Evolutionary conservation across 345 rosid genomes (phyloP).

Genomic region (Triadica sebifera): DNA sequence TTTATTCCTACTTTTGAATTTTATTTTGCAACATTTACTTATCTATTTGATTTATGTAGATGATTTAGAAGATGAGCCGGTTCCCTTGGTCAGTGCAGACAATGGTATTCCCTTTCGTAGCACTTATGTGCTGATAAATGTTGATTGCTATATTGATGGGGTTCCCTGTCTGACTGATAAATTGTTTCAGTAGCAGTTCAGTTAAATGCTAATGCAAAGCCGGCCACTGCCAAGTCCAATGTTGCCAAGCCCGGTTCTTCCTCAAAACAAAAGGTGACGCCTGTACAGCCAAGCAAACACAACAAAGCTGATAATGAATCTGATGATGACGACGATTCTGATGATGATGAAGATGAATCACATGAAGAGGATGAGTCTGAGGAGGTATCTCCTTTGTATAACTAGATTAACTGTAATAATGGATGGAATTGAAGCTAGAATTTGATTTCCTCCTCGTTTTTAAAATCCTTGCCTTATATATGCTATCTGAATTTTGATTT

Average conservation of each 20-base stretch:
- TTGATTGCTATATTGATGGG: not conserved
- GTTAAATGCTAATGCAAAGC: conserved; percentile 18
- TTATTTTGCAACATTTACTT: not conserved
- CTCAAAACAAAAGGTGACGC: conserved; percentile 32
- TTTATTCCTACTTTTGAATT: not conserved
- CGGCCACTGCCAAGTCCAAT: conserved; percentile 20
- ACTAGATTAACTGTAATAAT: not conserved
- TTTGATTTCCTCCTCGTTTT: too few relatives aligned
- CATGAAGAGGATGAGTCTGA: conserved; percentile 35
- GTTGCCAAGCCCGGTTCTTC: conserved; percentile 40
- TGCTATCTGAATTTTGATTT: too few relatives aligned
- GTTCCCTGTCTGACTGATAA: not conserved
- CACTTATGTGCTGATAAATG: not conserved
- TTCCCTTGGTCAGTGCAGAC: conserved; percentile 25
- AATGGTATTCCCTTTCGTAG: conserved; percentile 35
- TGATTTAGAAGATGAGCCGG: conserved; percentile 41
- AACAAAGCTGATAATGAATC: conserved; percentile 19
- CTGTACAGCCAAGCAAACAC: conserved; percentile 32
- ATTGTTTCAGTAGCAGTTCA: conserved; percentile 24
- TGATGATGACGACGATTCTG: conserved; percentile 40
- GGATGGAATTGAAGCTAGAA: not conserved
- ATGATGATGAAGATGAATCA: conserved; percentile 29
- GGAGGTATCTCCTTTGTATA: conserved; percentile 6
- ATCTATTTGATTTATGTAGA: conserved; percentile 21
- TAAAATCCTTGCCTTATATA: too few relatives aligned